These are phyloP conservation scores for Thielaviopsis punctulata DNA, from an alignment of 2,329 filamentous ascomycete species.

Conservation along the genomic window DNA sequence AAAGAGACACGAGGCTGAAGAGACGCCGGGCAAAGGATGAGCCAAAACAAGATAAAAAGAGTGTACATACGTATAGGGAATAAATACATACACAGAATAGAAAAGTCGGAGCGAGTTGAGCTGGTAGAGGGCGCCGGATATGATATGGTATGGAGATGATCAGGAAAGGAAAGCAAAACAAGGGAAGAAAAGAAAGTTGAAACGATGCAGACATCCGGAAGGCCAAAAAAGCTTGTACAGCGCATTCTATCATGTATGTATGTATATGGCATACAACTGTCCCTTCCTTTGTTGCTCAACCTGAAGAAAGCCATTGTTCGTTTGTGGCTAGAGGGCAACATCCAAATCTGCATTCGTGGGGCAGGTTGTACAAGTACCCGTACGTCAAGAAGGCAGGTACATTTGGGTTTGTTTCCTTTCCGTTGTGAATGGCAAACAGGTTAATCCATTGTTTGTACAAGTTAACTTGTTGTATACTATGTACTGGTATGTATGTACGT, in stretches of 20 bases:
- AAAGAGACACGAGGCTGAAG: not conserved
- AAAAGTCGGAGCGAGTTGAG: too few species aligned
- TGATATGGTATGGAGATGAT: not conserved
- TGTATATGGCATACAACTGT: not conserved
- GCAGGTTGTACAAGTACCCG: too few species aligned
- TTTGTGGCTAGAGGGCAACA: not conserved
- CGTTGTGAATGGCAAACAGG: not conserved
- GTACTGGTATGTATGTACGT: not conserved
- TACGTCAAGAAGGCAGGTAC: not conserved
- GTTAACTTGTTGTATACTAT: too few species aligned
- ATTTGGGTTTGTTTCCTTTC: not conserved
- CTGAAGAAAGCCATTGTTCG: not conserved
- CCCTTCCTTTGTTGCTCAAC: not conserved
- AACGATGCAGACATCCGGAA: not conserved
- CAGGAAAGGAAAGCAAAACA: not conserved
- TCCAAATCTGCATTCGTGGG: not conserved
- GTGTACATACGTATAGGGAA: too few species aligned
- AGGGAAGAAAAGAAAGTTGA: not conserved
- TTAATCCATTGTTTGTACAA: too few species aligned
- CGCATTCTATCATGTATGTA: too few species aligned
- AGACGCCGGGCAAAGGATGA: not conserved
- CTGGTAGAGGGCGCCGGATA: not conserved
- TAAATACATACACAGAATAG: not conserved
- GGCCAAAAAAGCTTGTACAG: not conserved
- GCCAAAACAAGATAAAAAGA: not conserved